phyloP scores from a whole-genome alignment of 306 rosid genomes.

The Quillaja saponaria region DNA sequence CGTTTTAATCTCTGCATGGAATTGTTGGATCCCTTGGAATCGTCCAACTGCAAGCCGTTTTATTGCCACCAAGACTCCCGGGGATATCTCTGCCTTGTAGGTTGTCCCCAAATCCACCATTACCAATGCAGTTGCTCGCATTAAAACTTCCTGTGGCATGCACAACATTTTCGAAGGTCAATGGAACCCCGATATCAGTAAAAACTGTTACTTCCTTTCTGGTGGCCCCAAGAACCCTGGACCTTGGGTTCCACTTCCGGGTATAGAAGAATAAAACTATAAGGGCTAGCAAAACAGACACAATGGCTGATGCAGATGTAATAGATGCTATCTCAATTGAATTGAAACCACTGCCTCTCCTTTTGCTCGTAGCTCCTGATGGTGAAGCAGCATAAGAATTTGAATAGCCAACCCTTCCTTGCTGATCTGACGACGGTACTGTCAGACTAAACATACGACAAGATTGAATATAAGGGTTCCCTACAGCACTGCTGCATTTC shows the following conservation, averaged over 20 bases:
- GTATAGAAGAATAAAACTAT: slow-evolving; percentile 68
- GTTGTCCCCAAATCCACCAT: slow-evolving; percentile 97
- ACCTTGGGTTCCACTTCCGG: slow-evolving; percentile 76
- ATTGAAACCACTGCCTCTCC: slow-evolving; percentile 49
- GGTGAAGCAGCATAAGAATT: slow-evolving; percentile 46
- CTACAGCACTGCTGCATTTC: slow-evolving; percentile 77
- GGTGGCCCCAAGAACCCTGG: slow-evolving; percentile 58
- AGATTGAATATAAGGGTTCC: slow-evolving; percentile 63
- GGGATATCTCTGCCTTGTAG: slow-evolving; percentile 80
- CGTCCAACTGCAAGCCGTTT: slow-evolving; percentile 91
- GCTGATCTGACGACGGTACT: slow-evolving; percentile 50
- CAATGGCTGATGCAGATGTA: slow-evolving; percentile 91
- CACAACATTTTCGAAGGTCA: slow-evolving; percentile 80
- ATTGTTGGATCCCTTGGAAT: slow-evolving; percentile 87
- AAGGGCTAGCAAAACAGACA: slow-evolving; percentile 77
- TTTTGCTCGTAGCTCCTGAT: slow-evolving; percentile 25
- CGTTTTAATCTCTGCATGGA: slow-evolving; percentile 82
- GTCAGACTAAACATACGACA: slow-evolving; percentile 50
- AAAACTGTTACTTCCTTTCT: slow-evolving; percentile 81
- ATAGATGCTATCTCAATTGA: slow-evolving; percentile 93
- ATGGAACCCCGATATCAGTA: slow-evolving; percentile 68
- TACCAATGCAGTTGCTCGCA: slow-evolving; percentile 86
- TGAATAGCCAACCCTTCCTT: slow-evolving; percentile 41
- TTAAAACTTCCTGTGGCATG: slow-evolving; percentile 76
- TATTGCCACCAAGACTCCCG: slow-evolving; percentile 66